phyloP scores from a whole-genome alignment of 495 filamentous ascomycete species.

The Podospora pseudoanserina region DNA sequence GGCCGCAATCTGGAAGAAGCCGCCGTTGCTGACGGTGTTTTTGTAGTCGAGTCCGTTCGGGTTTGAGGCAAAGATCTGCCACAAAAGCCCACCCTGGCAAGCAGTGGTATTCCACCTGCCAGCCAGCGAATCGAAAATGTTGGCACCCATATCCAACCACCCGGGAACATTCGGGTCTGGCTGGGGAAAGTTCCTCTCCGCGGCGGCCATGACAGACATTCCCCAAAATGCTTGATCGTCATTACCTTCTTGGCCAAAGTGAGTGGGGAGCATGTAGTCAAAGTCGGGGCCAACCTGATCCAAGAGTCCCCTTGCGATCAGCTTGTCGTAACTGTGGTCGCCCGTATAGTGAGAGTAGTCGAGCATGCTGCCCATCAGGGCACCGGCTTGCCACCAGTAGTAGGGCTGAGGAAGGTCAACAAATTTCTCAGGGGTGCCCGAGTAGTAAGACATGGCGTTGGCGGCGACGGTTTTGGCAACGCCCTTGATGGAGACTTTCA shows the following conservation, averaged over 20 bases:
- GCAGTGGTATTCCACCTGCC: conserved; percentile 64
- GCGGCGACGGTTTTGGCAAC: conserved; percentile 49
- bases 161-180: conserved; percentile 49
- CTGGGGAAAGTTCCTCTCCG: conserved; percentile 69
- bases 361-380: conserved; percentile 67
- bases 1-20: conserved; percentile 64
- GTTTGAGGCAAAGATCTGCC: conserved; percentile 83
- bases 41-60: conserved; percentile 67
- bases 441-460: conserved; percentile 60
- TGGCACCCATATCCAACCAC: conserved; percentile 57
- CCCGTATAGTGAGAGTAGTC: conserved; percentile 84
- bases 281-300: conserved; percentile 58
- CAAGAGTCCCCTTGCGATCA: conserved; percentile 62
- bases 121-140: conserved; percentile 45
- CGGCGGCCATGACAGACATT: conserved; percentile 66
- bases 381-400: conserved; percentile 81
- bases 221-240: conserved; percentile 84
- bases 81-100: conserved; percentile 70
- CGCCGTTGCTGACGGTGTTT: conserved; percentile 67
- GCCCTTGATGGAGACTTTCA: conserved; percentile 46
- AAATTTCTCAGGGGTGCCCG: conserved; percentile 57
- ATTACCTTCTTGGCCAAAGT: conserved; percentile 55
- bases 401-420: conserved; percentile 66
- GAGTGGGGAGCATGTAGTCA: conserved; percentile 54
- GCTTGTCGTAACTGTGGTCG: conserved; percentile 67